Conservation (phyloP, 2,329 filamentous ascomycete species). For the Coniochaeta sp. region DNA sequence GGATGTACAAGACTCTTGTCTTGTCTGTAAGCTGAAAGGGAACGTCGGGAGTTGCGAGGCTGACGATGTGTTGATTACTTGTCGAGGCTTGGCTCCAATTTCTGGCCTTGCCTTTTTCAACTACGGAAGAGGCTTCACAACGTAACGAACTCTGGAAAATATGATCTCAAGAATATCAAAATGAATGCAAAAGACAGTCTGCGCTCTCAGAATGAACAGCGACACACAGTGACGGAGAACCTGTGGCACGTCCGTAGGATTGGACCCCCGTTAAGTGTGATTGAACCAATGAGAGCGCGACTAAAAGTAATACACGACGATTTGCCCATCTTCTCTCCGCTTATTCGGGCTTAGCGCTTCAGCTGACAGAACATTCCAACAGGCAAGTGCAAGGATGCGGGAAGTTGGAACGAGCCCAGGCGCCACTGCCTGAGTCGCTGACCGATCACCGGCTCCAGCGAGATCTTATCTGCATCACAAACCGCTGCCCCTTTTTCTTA, state of each 20-base stretch:
- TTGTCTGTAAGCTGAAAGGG: neutral
- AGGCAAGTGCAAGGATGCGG: no score
- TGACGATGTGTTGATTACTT: neutral
- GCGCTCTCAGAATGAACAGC: neutral
- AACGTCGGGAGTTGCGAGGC: neutral
- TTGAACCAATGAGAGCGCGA: constrained; percentile 1
- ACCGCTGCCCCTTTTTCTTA: no score
- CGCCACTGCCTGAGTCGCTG: no score
- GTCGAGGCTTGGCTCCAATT: neutral
- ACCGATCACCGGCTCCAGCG: no score
- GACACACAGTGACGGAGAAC: neutral
- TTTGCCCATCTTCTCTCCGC: neutral
- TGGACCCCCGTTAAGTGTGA: neutral
- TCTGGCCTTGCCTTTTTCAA: neutral
- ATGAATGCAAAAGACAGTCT: neutral
- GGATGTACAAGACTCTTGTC: neutral
- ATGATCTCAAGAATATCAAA: neutral
- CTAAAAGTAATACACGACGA: constrained; percentile 6
- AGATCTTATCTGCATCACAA: no score
- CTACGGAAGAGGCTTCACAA: neutral
- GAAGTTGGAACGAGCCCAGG: no score
- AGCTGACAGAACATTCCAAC: neutral
- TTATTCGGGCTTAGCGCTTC: neutral
- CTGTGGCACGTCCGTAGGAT: neutral
- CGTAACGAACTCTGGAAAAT: neutral